Evolutionary conservation across 1,284 basidiomycete species (phyloP).

Genomic region (Trichosporon ovoides): DNA sequence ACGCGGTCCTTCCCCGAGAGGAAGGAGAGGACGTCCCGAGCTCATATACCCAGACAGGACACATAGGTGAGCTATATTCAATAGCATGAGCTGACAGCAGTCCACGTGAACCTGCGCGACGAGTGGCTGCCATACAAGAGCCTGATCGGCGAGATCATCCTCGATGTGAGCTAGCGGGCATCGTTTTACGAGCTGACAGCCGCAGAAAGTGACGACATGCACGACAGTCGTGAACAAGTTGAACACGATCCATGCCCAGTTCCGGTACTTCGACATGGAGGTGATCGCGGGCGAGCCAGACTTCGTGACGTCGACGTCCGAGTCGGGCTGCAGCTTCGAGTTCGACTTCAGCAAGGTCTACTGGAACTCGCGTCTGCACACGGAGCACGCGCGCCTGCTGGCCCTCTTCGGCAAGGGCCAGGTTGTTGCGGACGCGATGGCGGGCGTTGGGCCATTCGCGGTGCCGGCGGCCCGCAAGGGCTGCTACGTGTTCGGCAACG

Average conservation of each 20-base stretch:
- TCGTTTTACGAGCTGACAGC: background rate
- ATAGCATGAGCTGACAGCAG: slow-evolving; percentile 25
- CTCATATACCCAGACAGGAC: slow-evolving; percentile 83
- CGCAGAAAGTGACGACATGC: slow-evolving; percentile 73
- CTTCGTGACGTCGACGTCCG: slow-evolving; percentile 77
- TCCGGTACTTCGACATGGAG: slow-evolving; percentile 96
- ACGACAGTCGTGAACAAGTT: slow-evolving; percentile 95
- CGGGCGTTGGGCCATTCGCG: slow-evolving; percentile 95
- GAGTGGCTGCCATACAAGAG: slow-evolving; percentile 88
- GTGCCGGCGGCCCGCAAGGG: slow-evolving; percentile 87
- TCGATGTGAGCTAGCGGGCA: slow-evolving; percentile 62
- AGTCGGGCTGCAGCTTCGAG: slow-evolving; percentile 76
- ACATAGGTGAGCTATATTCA: slow-evolving; percentile 63
- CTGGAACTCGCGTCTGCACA: slow-evolving; percentile 93
- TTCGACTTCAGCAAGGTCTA: slow-evolving; percentile 96
- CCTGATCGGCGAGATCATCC: slow-evolving; percentile 82
- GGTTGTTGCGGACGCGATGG: slow-evolving; percentile 85
- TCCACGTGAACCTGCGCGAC: slow-evolving; percentile 81
- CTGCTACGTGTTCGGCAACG: slow-evolving; percentile 83
- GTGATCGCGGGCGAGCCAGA: slow-evolving; percentile 83
- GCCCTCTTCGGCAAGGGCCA: slow-evolving; percentile 63
- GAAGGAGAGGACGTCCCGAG: slow-evolving; percentile 72
- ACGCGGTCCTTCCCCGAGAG: slow-evolving; percentile 68
- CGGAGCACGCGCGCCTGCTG: slow-evolving; percentile 84
- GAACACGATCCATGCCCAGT: slow-evolving; percentile 76